Evolutionary conservation across 495 filamentous ascomycete genomes (phyloP), one percentile per base, ranked within the genome.

Genomic region (Podospora bellae-mahoneyi): DNA sequence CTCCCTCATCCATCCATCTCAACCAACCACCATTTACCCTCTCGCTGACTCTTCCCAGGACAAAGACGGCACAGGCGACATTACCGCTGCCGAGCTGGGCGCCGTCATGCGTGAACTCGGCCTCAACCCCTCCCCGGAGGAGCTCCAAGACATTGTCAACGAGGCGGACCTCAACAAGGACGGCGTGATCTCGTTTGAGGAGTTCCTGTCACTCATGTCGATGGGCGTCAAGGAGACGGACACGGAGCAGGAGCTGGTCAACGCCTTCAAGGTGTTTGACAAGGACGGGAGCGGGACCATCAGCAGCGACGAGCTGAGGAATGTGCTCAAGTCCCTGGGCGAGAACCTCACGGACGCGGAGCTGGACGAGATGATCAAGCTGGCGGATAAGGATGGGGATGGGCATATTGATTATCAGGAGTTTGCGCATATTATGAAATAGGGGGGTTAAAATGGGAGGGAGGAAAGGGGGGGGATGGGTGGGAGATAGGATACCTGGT

Each of bases 371-470:
- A 83, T 84, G 81, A 75, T 84, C 64, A 73, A 78, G 65, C 73
- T 82, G 66, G 81, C 80, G 32, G 82, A 84, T 71, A 73, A 74
- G 68, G 75, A 84, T 72, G 79, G 80, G 27, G 77, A 84, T 72
- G 82, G 82, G 20, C 73, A 73, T 23, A 84, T 84, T 72, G 82
- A 84, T 71, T 84, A 80, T 82, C 92, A 94, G 81, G 93, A 97
- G 82, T 97, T 97, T 78, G 93, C 94, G 74, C 91, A 94, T 81
- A 89, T 97, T 77, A 97, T 97, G 93, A 73, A 75, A 69, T 78
- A 68, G 65, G 48, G 2, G 39, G 39, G 5, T 0, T 13, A 39
- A 10, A 39, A 16, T 10, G 39, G 39, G 39, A 10, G 39, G 39
- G 39, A 2, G 39, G 5, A 10, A 48, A 10, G 39, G 39, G 39